These are phyloP conservation scores for Apophysomyces variabilis DNA, from an alignment of 371 early-diverging fungal species.

Conservation along the genomic window DNA sequence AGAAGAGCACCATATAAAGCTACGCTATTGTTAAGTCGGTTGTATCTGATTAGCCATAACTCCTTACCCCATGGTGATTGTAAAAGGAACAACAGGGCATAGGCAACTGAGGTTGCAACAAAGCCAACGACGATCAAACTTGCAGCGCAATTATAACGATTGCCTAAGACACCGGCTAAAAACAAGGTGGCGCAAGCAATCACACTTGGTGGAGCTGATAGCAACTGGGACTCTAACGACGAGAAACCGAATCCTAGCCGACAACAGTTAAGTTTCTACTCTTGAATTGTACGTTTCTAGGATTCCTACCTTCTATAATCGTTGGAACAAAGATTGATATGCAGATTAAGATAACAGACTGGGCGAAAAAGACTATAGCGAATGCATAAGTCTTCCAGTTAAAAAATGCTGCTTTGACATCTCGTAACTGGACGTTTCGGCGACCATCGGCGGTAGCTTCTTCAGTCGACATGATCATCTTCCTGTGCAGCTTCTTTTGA, in stretches of 20 bases:
- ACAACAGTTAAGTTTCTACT: neutral
- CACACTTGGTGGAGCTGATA: constrained; percentile 38
- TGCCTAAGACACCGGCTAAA: constrained; percentile 28
- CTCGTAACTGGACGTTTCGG: neutral
- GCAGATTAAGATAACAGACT: constrained; percentile 25
- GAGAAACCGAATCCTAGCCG: constrained; percentile 31
- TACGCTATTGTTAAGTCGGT: neutral
- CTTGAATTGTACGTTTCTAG: no score
- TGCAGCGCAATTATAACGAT: constrained; percentile 24
- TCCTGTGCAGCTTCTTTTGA: constrained; percentile 30
- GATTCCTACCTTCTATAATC: constrained; percentile 24
- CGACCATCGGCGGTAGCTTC: neutral
- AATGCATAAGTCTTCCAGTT: constrained; percentile 43
- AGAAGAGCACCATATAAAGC: constrained; percentile 27
- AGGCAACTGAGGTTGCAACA: constrained; percentile 25
- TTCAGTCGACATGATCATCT: constrained; percentile 10
- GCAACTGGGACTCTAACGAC: constrained; percentile 24
- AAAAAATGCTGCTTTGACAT: constrained; percentile 11
- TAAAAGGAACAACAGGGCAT: constrained; percentile 22
- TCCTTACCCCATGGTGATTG: constrained; percentile 31
- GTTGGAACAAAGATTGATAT: constrained; percentile 30
- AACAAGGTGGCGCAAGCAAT: constrained; percentile 26
- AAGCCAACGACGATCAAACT: constrained; percentile 28
- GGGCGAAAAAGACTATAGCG: constrained; percentile 22
- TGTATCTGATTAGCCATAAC: neutral